phyloP scores from a whole-genome alignment of 75 land plant species.

The Selaginella tamariscina region DNA sequence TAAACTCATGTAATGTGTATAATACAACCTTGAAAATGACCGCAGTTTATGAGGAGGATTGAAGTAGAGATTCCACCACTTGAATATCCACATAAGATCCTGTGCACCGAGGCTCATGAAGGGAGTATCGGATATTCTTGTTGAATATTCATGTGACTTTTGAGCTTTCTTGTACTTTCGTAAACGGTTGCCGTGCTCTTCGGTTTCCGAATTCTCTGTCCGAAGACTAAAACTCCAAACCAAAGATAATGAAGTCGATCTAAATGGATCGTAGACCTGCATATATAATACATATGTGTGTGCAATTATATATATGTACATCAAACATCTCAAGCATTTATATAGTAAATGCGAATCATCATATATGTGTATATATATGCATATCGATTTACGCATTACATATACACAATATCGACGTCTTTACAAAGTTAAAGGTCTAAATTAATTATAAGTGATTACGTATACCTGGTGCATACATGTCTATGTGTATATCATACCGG shows the following conservation, averaged over 20 bases:
- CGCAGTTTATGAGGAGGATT: constrained; percentile 89
- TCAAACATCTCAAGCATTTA: too few species aligned
- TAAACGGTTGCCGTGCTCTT: neutral
- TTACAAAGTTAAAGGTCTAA: too few species aligned
- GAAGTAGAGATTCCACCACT: constrained; percentile 75
- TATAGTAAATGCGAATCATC: too few species aligned
- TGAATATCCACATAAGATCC: constrained; percentile 81
- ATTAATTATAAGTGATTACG: too few species aligned
- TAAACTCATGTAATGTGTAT: too few species aligned
- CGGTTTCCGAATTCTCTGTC: neutral
- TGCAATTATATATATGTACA: too few species aligned
- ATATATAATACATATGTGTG: too few species aligned
- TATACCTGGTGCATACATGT: too few species aligned
- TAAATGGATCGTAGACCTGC: constrained; percentile 81
- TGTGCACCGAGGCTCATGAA: constrained; percentile 60
- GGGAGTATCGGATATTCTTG: constrained; percentile 29
- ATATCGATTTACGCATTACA: too few species aligned
- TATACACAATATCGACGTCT: too few species aligned
- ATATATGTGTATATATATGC: too few species aligned
- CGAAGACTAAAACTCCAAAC: constrained; percentile 42
- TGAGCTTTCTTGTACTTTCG: neutral
- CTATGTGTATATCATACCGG: too few species aligned
- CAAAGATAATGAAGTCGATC: constrained; percentile 80
- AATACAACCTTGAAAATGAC: constrained; percentile 66
- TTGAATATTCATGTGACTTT: neutral